Conservation (phyloP, 2,329 filamentous ascomycete genomes). For the Pestalotiopsis sp. region DNA sequence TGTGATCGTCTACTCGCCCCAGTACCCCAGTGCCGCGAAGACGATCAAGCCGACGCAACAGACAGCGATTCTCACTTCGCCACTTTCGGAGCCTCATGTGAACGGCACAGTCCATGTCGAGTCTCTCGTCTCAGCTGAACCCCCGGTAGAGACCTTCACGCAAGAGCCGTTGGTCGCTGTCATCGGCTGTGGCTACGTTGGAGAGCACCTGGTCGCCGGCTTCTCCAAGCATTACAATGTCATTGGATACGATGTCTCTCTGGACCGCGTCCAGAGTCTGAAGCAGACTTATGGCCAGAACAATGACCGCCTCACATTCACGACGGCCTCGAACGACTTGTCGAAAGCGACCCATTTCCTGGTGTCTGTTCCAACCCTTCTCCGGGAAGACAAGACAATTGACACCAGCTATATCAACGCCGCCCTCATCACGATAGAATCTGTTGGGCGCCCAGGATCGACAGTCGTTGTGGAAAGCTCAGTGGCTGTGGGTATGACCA, state of each 20-base stretch:
- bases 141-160: slow-evolving; percentile 8
- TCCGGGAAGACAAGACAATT: slow-evolving; percentile 48
- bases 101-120: neutral
- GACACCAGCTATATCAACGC: slow-evolving; percentile 49
- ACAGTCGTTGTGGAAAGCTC: slow-evolving; percentile 57
- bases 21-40: neutral
- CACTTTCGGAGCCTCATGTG: neutral
- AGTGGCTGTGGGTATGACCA: slow-evolving; percentile 58
- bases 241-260: slow-evolving; percentile 52
- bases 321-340: slow-evolving; percentile 40
- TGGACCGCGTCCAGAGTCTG: slow-evolving; percentile 38
- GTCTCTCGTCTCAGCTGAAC: neutral
- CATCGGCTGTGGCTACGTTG: slow-evolving; percentile 57
- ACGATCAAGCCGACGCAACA: neutral
- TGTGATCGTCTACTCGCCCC: too few species aligned
- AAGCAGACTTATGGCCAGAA: slow-evolving; percentile 18
- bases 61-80: neutral
- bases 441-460: slow-evolving; percentile 44
- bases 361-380: slow-evolving; percentile 55
- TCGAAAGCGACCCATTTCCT: slow-evolving; percentile 52
- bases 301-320: slow-evolving; percentile 37
- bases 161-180: slow-evolving; percentile 45
- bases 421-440: slow-evolving; percentile 44
- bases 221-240: slow-evolving; percentile 45
- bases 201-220: slow-evolving; percentile 47